These are phyloP conservation scores for Ophiostoma quercus DNA, from an alignment of 2,329 filamentous ascomycete genomes.

Conservation along the genomic window DNA sequence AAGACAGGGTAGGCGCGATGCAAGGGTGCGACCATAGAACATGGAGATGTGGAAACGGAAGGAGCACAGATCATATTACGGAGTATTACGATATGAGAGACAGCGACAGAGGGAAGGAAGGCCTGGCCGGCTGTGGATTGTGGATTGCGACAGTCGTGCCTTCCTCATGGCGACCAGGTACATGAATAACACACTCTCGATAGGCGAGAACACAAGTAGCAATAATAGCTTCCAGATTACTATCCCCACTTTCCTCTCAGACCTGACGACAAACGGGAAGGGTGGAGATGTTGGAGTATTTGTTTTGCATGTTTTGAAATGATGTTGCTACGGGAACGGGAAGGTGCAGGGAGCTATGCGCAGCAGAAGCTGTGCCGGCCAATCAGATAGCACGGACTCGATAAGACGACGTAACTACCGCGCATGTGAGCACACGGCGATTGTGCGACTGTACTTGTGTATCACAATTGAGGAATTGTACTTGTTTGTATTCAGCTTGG, in stretches of 20 bases:
- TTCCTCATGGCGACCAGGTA: constrained; percentile 12
- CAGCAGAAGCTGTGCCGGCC: neutral
- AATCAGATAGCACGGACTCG: constrained; percentile 20
- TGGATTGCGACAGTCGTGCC: neutral
- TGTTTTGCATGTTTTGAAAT: constrained; percentile 22
- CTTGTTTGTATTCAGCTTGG: neutral
- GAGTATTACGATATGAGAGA: neutral
- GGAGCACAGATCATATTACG: constrained; percentile 8
- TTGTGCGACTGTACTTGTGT: neutral
- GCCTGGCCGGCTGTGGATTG: constrained; percentile 11
- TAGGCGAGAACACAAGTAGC: neutral
- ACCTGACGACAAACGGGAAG: constrained; percentile 12
- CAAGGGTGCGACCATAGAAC: neutral
- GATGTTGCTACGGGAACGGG: constrained; percentile 18
- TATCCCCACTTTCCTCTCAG: neutral
- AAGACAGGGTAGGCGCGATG: constrained; percentile 1
- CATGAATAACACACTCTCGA: constrained; percentile 7
- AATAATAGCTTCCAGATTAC: neutral
- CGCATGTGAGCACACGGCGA: neutral
- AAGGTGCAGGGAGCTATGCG: neutral
- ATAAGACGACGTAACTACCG: constrained; percentile 14
- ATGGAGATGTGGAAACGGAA: constrained; percentile 8
- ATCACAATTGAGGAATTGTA: neutral
- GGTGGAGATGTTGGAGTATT: constrained; percentile 13
- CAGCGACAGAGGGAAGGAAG: neutral